A percentile compares a stretch with the other conserved stretches of the same genome.
Evolutionary conservation across 106 monocot genomes (phyloP).

Genomic region (Triglochin maritima): DNA sequence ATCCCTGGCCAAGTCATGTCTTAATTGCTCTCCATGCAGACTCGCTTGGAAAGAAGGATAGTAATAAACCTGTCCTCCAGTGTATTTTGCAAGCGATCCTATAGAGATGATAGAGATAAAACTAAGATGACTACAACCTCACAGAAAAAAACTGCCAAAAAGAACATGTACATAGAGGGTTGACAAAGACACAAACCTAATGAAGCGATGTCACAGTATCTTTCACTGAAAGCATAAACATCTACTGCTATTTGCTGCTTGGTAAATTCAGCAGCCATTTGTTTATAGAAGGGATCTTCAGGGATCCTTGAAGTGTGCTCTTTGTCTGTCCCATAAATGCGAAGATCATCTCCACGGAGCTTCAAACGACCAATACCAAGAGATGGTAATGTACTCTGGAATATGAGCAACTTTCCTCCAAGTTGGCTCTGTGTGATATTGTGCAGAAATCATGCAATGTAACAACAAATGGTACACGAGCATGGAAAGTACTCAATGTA

Average conservation of each 20-base stretch:
- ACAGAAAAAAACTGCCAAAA: not conserved
- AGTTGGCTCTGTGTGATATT: conserved; percentile 60
- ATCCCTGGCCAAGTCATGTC: conserved; percentile 70
- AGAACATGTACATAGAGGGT: too few relatives aligned
- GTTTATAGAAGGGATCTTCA: conserved; percentile 97
- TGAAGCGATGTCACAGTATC: conserved; percentile 84
- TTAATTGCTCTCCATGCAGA: conserved; percentile 58
- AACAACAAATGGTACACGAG: not conserved
- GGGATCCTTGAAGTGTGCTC: conserved; percentile 65
- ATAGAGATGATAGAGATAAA: not conserved
- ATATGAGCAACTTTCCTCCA: conserved; percentile 82
- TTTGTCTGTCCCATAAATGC: conserved; percentile 85
- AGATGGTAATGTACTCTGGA: conserved; percentile 90
- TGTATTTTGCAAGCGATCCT: conserved; percentile 91
- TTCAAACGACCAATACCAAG: conserved; percentile 77
- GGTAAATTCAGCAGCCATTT: conserved; percentile 97
- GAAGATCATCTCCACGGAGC: conserved; percentile 80
- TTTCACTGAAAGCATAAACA: conserved; percentile 67
- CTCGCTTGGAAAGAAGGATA: conserved; percentile 73
- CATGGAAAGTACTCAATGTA: not conserved
- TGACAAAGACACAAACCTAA: conserved; percentile 35
- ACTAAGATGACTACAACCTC: not conserved
- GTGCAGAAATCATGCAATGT: not conserved
- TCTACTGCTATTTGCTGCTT: conserved; percentile 89
- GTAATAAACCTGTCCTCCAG: conserved; percentile 92